A percentile compares a stretch with the other conserved stretches of the same genome.
Conservation (phyloP, 345 rosid species). For the Stellera chamaejasme region DNA sequence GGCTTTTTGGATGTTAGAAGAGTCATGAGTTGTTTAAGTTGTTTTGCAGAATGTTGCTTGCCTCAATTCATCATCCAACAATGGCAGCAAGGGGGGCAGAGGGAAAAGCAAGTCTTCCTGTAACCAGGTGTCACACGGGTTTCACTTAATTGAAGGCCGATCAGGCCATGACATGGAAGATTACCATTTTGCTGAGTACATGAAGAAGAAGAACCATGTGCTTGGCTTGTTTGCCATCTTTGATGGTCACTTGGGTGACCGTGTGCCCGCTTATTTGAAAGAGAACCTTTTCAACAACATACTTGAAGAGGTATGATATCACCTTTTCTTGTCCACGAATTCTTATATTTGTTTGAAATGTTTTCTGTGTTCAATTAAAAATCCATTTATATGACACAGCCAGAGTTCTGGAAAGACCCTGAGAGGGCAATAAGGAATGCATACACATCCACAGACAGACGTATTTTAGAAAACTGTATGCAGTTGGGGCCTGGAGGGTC, state of each 20-base stretch:
- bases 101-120: constrained; percentile 34
- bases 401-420: constrained; percentile 42
- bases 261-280: constrained; percentile 43
- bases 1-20: too few species aligned
- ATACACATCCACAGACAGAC: constrained; percentile 37
- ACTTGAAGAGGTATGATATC: constrained; percentile 29
- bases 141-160: constrained; percentile 48
- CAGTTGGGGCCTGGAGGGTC: constrained; percentile 56
- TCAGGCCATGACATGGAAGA: constrained; percentile 67
- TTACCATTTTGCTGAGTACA: constrained; percentile 49
- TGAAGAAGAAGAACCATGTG: constrained; percentile 31
- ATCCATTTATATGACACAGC: constrained; percentile 17
- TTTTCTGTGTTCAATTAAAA: not conserved
- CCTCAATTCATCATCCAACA: constrained; percentile 28
- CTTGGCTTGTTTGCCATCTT: constrained; percentile 52
- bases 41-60: constrained; percentile 25
- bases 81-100: constrained; percentile 46
- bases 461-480: constrained; percentile 40
- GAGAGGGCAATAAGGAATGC: constrained; percentile 36
- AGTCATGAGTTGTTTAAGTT: not conserved
- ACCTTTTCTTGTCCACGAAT: not conserved
- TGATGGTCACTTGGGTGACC: constrained; percentile 58
- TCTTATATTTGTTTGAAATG: not conserved
- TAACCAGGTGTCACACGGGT: constrained; percentile 38
- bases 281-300: constrained; percentile 46